Percentiles rank a stretch among this genome's conserved stretches.
Evolutionary conservation across 2,329 filamentous ascomycete genomes (phyloP).

Genomic region (Gnomoniopsis sp.): DNA sequence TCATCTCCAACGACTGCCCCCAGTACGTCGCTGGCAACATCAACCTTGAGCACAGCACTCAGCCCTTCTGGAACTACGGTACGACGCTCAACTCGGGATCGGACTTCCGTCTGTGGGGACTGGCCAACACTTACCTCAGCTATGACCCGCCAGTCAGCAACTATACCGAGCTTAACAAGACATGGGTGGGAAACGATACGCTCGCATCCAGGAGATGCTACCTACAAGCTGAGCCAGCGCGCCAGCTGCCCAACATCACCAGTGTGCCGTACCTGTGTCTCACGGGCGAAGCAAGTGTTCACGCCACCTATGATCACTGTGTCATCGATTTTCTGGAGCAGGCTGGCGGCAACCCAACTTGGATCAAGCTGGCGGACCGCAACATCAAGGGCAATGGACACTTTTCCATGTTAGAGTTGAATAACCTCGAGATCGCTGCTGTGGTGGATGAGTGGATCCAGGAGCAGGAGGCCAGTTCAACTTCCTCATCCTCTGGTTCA

Average conservation of each 20-base stretch:
- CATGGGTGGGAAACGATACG: constrained; percentile 24
- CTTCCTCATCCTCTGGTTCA: neutral
- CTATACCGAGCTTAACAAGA: constrained; percentile 23
- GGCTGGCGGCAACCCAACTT: constrained; percentile 40
- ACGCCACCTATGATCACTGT: constrained; percentile 51
- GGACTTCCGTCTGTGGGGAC: constrained; percentile 21
- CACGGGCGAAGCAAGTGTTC: constrained; percentile 47
- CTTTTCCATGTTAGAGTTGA: constrained; percentile 45
- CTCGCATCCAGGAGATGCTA: constrained; percentile 23
- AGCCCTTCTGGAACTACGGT: constrained; percentile 25
- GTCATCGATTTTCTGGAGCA: constrained; percentile 47
- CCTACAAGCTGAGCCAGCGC: constrained; percentile 27
- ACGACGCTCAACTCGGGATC: constrained; percentile 9
- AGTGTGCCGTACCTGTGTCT: constrained; percentile 43
- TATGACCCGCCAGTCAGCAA: constrained; percentile 27
- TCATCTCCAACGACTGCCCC: constrained; percentile 26
- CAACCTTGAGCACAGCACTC: constrained; percentile 29
- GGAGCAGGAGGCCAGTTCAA: constrained; percentile 4
- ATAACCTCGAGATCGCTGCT: constrained; percentile 25
- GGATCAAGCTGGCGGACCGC: constrained; percentile 39
- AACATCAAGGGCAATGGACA: constrained; percentile 50
- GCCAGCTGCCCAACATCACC: constrained; percentile 40
- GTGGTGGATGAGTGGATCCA: constrained; percentile 15
- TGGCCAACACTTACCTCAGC: constrained; percentile 26
- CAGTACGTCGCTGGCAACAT: constrained; percentile 27